Percentiles rank a stretch among this genome's conserved stretches.
These are phyloP conservation scores for Lachnellula hyalina DNA, from an alignment of 2,329 filamentous ascomycete species.

Conservation along the genomic window DNA sequence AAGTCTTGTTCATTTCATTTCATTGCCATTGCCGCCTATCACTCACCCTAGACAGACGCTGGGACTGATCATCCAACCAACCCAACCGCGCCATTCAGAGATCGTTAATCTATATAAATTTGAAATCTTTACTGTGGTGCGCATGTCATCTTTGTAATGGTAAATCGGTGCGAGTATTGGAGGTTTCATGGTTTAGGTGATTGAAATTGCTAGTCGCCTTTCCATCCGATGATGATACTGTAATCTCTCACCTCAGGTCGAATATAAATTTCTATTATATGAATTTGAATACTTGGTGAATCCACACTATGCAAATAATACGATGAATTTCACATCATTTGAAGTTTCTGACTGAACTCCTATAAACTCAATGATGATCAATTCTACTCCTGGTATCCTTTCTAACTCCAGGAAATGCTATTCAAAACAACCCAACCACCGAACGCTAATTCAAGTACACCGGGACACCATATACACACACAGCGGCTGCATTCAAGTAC, in stretches of 20 bases:
- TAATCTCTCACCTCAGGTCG: background rate
- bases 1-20: background rate
- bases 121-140: too few species aligned
- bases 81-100: background rate
- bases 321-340: background rate
- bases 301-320: background rate
- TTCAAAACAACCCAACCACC: background rate
- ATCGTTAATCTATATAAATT: background rate
- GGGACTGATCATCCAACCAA: background rate
- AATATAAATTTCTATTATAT: too few species aligned
- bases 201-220: background rate
- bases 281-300: too few species aligned
- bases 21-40: conserved; percentile 5
- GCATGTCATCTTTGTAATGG: too few species aligned
- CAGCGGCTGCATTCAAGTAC: conserved; percentile 90
- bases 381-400: background rate
- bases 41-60: background rate
- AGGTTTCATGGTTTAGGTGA: background rate
- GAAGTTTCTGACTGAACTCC: background rate
- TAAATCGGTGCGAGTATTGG: too few species aligned
- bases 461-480: conserved; percentile 91
- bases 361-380: background rate
- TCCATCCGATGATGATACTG: too few species aligned
- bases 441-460: conserved; percentile 47
- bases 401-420: background rate